A percentile compares a stretch with the other conserved stretches of the same genome.
These are phyloP conservation scores for Lichtheimia corymbifera DNA, from an alignment of 371 early-diverging fungal species.

Conservation along the genomic window DNA sequence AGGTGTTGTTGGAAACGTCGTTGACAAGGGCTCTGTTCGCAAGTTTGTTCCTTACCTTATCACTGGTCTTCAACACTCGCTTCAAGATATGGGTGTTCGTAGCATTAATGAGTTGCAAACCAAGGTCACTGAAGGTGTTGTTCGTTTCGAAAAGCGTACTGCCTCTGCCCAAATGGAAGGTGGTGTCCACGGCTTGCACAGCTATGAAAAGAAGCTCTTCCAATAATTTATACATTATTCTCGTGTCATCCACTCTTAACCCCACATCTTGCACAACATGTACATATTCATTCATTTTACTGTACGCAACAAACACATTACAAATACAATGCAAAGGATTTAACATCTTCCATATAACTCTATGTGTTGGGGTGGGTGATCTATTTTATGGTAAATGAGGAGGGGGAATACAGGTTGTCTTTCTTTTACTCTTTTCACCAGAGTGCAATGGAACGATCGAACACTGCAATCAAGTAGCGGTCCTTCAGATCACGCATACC, in stretches of 20 bases:
- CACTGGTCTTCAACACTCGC: conserved; percentile 93
- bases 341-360: too few relatives aligned
- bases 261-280: conserved; percentile 1
- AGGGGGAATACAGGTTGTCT: too few relatives aligned
- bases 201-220: conserved; percentile 87
- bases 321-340: too few relatives aligned
- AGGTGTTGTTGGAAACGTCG: conserved; percentile 93
- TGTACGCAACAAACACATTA: too few relatives aligned
- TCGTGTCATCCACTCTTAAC: neutral
- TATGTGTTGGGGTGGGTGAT: too few relatives aligned
- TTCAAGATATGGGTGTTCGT: conserved; percentile 93
- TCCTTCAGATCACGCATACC: too few relatives aligned
- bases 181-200: conserved; percentile 92
- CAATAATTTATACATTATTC: neutral
- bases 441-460: too few relatives aligned
- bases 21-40: conserved; percentile 95
- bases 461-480: too few relatives aligned
- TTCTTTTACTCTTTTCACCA: too few relatives aligned
- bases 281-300: neutral
- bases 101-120: conserved; percentile 66
- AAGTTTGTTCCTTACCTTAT: conserved; percentile 88
- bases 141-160: conserved; percentile 93
- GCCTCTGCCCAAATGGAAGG: conserved; percentile 96
- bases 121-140: conserved; percentile 66
- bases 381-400: too few relatives aligned